phyloP scores from a whole-genome alignment of 2,329 filamentous ascomycete species.

The Fusarium ambrosium region DNA sequence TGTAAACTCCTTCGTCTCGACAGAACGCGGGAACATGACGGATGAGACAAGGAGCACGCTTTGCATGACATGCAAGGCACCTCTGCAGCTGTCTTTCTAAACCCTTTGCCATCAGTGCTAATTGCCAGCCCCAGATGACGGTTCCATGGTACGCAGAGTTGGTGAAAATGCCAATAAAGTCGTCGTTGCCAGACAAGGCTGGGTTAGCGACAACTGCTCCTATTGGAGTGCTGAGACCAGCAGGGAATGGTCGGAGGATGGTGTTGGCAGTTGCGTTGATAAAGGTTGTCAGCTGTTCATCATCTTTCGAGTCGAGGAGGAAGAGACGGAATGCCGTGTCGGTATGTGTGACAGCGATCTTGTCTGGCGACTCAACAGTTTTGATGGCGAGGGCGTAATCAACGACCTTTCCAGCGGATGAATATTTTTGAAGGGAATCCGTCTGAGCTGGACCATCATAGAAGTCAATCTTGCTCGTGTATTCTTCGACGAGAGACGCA shows the following conservation, averaged over 20 bases:
- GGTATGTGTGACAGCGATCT: slow-evolving; percentile 72
- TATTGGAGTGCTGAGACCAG: slow-evolving; percentile 68
- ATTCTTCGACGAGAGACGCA: slow-evolving; percentile 60
- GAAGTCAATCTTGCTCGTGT: slow-evolving; percentile 55
- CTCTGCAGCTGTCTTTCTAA: slow-evolving; percentile 69
- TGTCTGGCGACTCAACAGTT: slow-evolving; percentile 61
- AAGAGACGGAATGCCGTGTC: slow-evolving; percentile 75
- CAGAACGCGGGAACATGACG: slow-evolving; percentile 63
- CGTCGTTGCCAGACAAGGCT: slow-evolving; percentile 63
- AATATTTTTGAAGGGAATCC: slow-evolving; percentile 50
- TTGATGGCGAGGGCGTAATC: slow-evolving; percentile 71
- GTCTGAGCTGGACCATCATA: slow-evolving; percentile 62
- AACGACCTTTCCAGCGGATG: slow-evolving; percentile 55
- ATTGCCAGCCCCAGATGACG: slow-evolving; percentile 75
- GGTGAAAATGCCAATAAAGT: slow-evolving; percentile 66
- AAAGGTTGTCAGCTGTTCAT: slow-evolving; percentile 68
- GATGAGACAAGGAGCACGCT: background rate
- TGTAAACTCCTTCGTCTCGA: slow-evolving; percentile 57
- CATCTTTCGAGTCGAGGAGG: slow-evolving; percentile 70
- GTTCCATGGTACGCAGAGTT: slow-evolving; percentile 72
- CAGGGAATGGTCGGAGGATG: slow-evolving; percentile 69
- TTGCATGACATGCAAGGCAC: slow-evolving; percentile 51
- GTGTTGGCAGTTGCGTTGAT: slow-evolving; percentile 70
- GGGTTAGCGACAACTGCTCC: slow-evolving; percentile 73
- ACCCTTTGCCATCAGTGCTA: slow-evolving; percentile 74